phyloP scores from a whole-genome alignment of 1,284 basidiomycete genomes.

The Ceratobasidium sp. region DNA sequence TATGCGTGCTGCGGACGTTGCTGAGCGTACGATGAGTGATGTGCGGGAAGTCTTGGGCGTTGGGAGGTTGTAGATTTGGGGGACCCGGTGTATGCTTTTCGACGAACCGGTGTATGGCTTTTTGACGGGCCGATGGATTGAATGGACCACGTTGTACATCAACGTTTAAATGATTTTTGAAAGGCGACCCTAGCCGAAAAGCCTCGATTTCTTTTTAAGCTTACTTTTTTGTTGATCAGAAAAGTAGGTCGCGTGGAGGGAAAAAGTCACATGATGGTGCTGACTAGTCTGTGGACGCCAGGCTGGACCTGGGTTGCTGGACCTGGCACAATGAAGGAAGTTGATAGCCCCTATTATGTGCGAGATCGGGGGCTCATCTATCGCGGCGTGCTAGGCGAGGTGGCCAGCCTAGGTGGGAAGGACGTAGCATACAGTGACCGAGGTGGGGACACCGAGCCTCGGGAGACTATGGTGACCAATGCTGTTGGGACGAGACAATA shows the following conservation, averaged over 20 bases:
- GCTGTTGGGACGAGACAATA: slow-evolving; percentile 7
- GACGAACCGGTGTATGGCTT: too few species aligned
- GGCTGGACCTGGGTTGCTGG: slow-evolving; percentile 1
- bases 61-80: slow-evolving; percentile 15
- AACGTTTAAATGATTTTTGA: slow-evolving; percentile 4
- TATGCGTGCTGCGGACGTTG: slow-evolving; percentile 65
- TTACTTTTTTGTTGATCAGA: too few species aligned
- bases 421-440: too few species aligned
- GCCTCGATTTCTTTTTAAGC: not conserved
- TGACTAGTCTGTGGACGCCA: not conserved
- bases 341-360: not conserved
- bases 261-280: slow-evolving; percentile 24
- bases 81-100: slow-evolving; percentile 12
- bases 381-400: not conserved
- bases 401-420: too few species aligned
- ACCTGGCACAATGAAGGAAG: not conserved
- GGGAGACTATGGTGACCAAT: too few species aligned
- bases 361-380: not conserved
- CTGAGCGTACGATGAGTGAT: slow-evolving; percentile 64
- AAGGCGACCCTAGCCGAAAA: not conserved
- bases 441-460: too few species aligned
- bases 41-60: slow-evolving; percentile 27
- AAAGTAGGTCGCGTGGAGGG: not conserved
- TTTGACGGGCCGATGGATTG: not conserved
- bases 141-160: not conserved